phyloP scores from a whole-genome alignment of 139 green algal genomes.

The Ettlia oleoabundans region DNA sequence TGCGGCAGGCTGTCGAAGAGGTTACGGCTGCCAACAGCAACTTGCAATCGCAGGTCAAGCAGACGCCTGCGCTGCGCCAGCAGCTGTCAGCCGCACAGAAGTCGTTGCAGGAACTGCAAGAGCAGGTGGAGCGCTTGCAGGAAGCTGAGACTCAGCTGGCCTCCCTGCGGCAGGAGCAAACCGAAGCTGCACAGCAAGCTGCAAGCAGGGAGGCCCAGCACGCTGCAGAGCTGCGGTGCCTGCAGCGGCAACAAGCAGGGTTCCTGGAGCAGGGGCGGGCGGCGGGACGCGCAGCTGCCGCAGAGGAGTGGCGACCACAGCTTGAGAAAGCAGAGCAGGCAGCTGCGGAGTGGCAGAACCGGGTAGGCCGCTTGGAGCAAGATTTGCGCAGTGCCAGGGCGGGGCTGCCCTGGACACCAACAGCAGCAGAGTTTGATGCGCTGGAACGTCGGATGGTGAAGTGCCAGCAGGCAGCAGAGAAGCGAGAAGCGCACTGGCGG shows the following conservation, averaged over 20 bases:
- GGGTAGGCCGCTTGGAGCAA: background rate
- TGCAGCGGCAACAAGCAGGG: background rate
- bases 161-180: background rate
- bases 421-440: background rate
- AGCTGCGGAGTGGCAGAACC: background rate
- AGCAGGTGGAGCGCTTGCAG: background rate
- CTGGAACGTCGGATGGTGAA: constrained; percentile 8
- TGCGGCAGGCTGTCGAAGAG: constrained; percentile 15
- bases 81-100: background rate
- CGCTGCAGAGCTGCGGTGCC: background rate
- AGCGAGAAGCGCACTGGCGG: background rate
- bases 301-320: constrained; percentile 2
- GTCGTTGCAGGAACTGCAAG: background rate
- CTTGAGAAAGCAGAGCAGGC: background rate
- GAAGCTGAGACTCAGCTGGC: background rate
- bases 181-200: background rate
- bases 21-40: constrained; percentile 5
- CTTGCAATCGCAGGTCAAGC: constrained; percentile 5
- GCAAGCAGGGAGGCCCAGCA: background rate
- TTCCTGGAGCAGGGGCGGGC: background rate
- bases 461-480: background rate
- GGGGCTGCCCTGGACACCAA: constrained; percentile 21
- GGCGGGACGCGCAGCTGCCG: background rate
- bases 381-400: background rate
- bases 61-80: background rate